These are phyloP conservation scores for Penicillium goetzii DNA, from an alignment of 495 filamentous ascomycete species.

Conservation along the genomic window DNA sequence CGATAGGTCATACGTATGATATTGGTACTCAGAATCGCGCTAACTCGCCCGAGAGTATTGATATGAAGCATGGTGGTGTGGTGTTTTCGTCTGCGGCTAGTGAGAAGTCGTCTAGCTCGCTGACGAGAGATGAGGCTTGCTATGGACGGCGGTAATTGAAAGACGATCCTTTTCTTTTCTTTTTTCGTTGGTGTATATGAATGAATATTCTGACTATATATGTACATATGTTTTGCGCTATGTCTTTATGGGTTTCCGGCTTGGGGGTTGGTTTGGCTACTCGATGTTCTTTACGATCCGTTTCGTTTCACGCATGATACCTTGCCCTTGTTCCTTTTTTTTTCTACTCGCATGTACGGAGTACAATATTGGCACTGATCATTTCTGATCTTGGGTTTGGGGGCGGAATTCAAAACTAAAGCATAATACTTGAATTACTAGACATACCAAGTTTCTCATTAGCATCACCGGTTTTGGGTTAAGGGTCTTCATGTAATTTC, in stretches of 20 bases:
- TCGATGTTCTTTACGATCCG: slow-evolving; percentile 1
- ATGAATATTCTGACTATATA: neutral
- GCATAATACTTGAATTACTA: neutral
- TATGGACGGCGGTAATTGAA: neutral
- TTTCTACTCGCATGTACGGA: neutral
- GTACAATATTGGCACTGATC: neutral
- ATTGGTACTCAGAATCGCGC: slow-evolving; percentile 24
- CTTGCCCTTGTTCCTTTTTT: neutral
- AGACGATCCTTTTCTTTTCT: neutral
- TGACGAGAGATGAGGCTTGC: slow-evolving; percentile 6
- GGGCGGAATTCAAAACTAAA: neutral
- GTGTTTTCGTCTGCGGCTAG: slow-evolving; percentile 30
- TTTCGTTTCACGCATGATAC: slow-evolving; percentile 11
- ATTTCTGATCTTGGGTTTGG: neutral
- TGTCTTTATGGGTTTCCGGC: neutral
- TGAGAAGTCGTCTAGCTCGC: slow-evolving; percentile 21
- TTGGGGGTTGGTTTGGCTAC: neutral
- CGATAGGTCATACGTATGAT: slow-evolving; percentile 19
- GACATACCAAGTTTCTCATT: neutral
- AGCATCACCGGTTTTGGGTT: neutral
- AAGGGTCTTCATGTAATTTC: neutral
- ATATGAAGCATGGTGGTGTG: slow-evolving; percentile 24
- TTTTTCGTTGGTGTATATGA: neutral
- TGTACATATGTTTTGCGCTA: neutral
- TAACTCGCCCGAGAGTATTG: slow-evolving; percentile 23